These are phyloP conservation scores for Dioszegia hungarica DNA, from an alignment of 768 basidiomycete species.

Conservation along the genomic window DNA sequence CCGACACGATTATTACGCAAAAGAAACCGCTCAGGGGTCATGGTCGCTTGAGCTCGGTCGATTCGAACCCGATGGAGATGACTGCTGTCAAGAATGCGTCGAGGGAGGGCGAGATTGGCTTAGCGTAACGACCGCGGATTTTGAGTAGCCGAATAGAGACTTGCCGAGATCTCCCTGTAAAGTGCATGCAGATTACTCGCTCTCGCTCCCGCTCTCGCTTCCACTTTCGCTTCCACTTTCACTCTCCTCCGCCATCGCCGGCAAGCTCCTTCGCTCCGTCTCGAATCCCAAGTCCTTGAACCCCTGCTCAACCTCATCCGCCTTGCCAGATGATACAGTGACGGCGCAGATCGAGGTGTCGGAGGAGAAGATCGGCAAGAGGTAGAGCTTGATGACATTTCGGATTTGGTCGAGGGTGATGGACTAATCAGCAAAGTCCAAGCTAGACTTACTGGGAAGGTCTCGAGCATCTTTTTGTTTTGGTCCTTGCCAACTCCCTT, in stretches of 20 bases:
- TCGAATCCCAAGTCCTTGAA: conserved; percentile 68
- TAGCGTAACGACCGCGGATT: too few species aligned
- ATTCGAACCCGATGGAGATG: too few species aligned
- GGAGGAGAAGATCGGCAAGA: conserved; percentile 78
- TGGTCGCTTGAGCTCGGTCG: too few species aligned
- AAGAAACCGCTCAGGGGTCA: too few species aligned
- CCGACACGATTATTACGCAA: too few species aligned
- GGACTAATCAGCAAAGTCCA: conserved; percentile 48
- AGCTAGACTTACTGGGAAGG: conserved; percentile 25
- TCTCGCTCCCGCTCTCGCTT: conserved; percentile 6
- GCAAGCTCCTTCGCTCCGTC: conserved; percentile 65
- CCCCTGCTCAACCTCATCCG: conserved; percentile 63
- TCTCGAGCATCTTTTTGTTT: conserved; percentile 59
- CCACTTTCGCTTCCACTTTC: conserved; percentile 20
- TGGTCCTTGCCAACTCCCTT: conserved; percentile 72
- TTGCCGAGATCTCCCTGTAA: too few species aligned
- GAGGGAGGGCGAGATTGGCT: too few species aligned
- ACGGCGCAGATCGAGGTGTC: conserved; percentile 71
- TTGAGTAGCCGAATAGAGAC: too few species aligned
- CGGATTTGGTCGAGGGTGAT: conserved; percentile 76
- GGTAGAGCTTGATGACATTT: conserved; percentile 62
- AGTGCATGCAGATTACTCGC: not conserved
- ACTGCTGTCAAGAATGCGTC: too few species aligned
- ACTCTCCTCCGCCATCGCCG: conserved; percentile 54
- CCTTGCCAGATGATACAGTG: conserved; percentile 76